phyloP scores from a whole-genome alignment of 2,329 filamentous ascomycete genomes.

The Fusarium tuaranense region DNA sequence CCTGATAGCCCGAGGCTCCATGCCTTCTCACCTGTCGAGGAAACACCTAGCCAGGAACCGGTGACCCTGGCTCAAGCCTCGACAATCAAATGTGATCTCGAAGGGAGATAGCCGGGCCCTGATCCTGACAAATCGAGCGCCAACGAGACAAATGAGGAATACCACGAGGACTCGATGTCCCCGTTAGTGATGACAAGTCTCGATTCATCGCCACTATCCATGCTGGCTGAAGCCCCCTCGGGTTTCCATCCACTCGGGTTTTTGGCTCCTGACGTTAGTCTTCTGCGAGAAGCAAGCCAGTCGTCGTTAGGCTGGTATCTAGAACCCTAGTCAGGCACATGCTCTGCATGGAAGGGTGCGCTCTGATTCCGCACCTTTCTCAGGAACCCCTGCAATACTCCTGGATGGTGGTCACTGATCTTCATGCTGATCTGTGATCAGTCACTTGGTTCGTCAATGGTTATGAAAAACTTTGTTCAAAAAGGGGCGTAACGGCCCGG shows the following conservation, averaged over 20 bases:
- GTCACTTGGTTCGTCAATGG: not conserved
- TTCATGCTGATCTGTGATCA: not conserved
- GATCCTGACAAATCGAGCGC: not conserved
- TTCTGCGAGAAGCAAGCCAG: not conserved
- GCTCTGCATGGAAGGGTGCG: conserved; percentile 1
- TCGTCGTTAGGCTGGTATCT: not conserved
- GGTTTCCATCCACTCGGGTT: not conserved
- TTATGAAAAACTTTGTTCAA: not conserved
- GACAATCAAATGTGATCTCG: not conserved
- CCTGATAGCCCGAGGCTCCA: not conserved
- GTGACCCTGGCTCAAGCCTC: conserved; percentile 1
- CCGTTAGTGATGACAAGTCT: not conserved
- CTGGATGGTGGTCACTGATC: not conserved
- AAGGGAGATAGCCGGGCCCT: not conserved
- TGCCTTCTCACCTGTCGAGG: not conserved
- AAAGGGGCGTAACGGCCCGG: not conserved
- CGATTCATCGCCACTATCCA: not conserved
- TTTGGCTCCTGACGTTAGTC: conserved; percentile 1
- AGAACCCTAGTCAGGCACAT: conserved; percentile 6
- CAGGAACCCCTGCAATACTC: not conserved
- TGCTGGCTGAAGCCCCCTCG: not conserved
- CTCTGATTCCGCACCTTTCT: not conserved
- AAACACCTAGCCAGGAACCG: not conserved
- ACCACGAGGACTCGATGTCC: not conserved
- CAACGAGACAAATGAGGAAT: not conserved